Base-by-base conservation (phyloP, 2,329 filamentous ascomycete species). In the Calonectria pseudoreteaudii region DNA sequence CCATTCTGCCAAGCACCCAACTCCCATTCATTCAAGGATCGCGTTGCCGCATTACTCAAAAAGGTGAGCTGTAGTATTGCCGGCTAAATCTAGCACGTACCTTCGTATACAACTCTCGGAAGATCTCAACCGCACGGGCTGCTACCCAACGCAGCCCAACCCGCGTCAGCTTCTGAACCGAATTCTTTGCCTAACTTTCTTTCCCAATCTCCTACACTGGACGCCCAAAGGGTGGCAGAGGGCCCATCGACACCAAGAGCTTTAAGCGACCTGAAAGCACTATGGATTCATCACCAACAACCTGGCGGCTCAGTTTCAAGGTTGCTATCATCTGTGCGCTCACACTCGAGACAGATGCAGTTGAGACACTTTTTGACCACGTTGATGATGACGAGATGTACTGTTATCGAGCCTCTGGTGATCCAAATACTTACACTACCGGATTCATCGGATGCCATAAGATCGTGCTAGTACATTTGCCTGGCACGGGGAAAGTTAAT, bases 331-430 rank as follows among this genome's bases (percentile, higher is more conserved):
- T 80, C n/a, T 80, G 78, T 49, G 75, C 78, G 13, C 73, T 79
- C 6, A 14, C 66, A 9, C 36, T 75, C 18, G 78, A 81, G 20
- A 72, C 74, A 3, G 74, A 77, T n/a, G 74, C 78, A 11, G 73
- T 79, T 13, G 34, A 58, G 13, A 74, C 73, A 28, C 66, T 78
- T 11, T 79, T 81, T 14, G 78, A 79, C 28, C 47, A 65, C 1
- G 31, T 68, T 52, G 75, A 75, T 9, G 67, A 74, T 2, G 62
- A 76, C 3, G 66, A 26, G 4, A 41, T 16, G 3, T 52, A 56
- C 13, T 82, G 79, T 47, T 77, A 75, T 13, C 82, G 81, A 52
- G 77, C 75, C 2, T 30, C 49, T 0, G 79, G 80, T 1, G 84
- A 85, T 38, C 41, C 50, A 23, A 68, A 68, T 18, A 28, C 66